These are phyloP conservation scores for Chlamydomonas reinhardtii DNA, from an alignment of 163 green algal genomes.

Conservation along the genomic window DNA sequence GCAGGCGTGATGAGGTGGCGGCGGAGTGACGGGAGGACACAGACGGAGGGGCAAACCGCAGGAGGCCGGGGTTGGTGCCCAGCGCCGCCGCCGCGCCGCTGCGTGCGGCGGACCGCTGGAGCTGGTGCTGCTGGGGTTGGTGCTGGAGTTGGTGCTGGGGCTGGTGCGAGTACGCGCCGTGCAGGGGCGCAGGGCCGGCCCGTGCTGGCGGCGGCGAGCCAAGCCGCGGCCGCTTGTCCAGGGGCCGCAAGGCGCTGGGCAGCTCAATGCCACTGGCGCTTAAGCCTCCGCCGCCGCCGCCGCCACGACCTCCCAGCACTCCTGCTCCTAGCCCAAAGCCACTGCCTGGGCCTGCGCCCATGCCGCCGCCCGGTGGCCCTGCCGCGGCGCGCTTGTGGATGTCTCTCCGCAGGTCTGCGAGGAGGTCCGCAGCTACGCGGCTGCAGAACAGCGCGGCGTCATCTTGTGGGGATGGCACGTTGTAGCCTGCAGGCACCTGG, in stretches of 20 bases:
- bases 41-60: constrained; percentile 27
- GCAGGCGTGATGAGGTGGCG: background rate
- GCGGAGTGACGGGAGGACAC: background rate
- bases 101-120: background rate
- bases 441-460: constrained; percentile 2
- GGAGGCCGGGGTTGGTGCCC: constrained; percentile 7
- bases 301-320: no score
- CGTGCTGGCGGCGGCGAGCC: no score
- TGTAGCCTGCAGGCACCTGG: no score
- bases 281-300: background rate
- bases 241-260: no score
- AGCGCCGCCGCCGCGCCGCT: constrained; percentile 3
- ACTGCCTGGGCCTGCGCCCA: no score
- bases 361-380: background rate
- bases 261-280: background rate
- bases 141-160: no score
- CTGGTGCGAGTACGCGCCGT: no score
- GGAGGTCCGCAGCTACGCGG: background rate
- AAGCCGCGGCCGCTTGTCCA: background rate
- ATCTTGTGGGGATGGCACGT: background rate
- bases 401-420: constrained; percentile 15
- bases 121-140: no score
- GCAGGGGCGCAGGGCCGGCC: no score
- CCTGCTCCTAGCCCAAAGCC: no score
- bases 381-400: constrained; percentile 24